Percentiles rank a stretch among this genome's conserved stretches.
Conservation (phyloP, 2,329 filamentous ascomycete genomes). For the Arthroderma sp. region DNA sequence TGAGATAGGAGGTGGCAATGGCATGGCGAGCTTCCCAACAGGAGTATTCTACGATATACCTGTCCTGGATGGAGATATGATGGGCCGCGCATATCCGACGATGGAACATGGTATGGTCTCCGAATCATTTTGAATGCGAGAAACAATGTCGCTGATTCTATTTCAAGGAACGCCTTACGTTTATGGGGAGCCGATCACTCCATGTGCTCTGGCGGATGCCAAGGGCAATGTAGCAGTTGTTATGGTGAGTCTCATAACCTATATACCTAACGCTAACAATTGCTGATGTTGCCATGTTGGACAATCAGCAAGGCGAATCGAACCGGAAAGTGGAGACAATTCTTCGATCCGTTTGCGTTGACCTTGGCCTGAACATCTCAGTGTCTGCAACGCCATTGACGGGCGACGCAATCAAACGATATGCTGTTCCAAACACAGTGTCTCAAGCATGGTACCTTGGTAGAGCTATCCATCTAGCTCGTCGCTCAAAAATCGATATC, state of each 20-base stretch:
- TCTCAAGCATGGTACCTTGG: slow-evolving; percentile 18
- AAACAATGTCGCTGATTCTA: neutral
- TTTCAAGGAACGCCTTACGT: slow-evolving; percentile 30
- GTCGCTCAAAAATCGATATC: slow-evolving; percentile 18
- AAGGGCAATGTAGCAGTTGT: slow-evolving; percentile 26
- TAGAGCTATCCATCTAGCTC: slow-evolving; percentile 14
- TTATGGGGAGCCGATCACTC: slow-evolving; percentile 27
- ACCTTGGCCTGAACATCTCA: slow-evolving; percentile 14
- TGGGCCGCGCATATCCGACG: slow-evolving; percentile 19
- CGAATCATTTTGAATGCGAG: neutral
- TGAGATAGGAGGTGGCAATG: slow-evolving; percentile 28
- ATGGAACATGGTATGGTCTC: slow-evolving; percentile 8
- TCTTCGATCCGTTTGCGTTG: slow-evolving; percentile 13
- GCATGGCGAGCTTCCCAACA: slow-evolving; percentile 30
- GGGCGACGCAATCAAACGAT: slow-evolving; percentile 14
- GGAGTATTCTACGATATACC: slow-evolving; percentile 25
- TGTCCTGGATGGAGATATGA: slow-evolving; percentile 35
- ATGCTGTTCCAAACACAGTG: slow-evolving; percentile 16
- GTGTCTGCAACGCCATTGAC: slow-evolving; percentile 12
- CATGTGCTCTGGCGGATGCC: slow-evolving; percentile 26
- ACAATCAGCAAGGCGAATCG: slow-evolving; percentile 1
- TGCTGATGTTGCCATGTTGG: neutral
- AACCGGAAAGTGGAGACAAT: slow-evolving; percentile 14
- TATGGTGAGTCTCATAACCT: slow-evolving; percentile 3
- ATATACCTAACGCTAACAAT: neutral